Conservation (phyloP, 1,284 basidiomycete genomes). For the Fomes fomentarius region DNA sequence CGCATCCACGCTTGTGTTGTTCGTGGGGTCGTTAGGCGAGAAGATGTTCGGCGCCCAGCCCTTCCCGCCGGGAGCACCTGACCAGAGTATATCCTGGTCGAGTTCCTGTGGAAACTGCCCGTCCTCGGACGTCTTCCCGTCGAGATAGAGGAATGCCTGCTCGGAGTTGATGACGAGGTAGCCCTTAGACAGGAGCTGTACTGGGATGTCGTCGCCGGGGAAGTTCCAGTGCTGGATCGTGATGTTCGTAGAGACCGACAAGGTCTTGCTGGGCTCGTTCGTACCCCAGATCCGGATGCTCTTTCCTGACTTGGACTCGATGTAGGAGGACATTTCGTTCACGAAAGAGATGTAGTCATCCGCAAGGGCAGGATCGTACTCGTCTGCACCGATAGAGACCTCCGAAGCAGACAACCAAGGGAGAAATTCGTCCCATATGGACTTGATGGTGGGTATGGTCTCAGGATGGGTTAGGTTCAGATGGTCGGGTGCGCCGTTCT, state of each 20-base stretch:
- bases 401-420: slow-evolving; percentile 36
- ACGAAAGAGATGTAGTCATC: slow-evolving; percentile 39
- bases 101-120: slow-evolving; percentile 32
- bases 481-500: slow-evolving; percentile 32
- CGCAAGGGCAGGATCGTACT: slow-evolving; percentile 37
- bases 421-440: slow-evolving; percentile 37
- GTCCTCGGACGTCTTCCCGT: slow-evolving; percentile 35
- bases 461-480: slow-evolving; percentile 39
- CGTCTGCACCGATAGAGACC: slow-evolving; percentile 38
- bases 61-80: slow-evolving; percentile 30
- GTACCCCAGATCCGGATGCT: slow-evolving; percentile 39
- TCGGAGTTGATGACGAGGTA: slow-evolving; percentile 38
- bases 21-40: slow-evolving; percentile 28
- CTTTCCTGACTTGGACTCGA: slow-evolving; percentile 28
- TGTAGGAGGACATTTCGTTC: slow-evolving; percentile 35
- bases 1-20: slow-evolving; percentile 31
- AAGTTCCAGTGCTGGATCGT: slow-evolving; percentile 45
- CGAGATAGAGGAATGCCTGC: slow-evolving; percentile 38
- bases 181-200: slow-evolving; percentile 30
- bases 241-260: slow-evolving; percentile 33
- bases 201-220: slow-evolving; percentile 36
- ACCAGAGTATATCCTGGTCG: slow-evolving; percentile 32
- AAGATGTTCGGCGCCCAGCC: slow-evolving; percentile 37
- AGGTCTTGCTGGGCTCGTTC: slow-evolving; percentile 34
- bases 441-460: slow-evolving; percentile 34